phyloP scores from a whole-genome alignment of 1,284 basidiomycete genomes.

The Fomitopsis palustris region DNA sequence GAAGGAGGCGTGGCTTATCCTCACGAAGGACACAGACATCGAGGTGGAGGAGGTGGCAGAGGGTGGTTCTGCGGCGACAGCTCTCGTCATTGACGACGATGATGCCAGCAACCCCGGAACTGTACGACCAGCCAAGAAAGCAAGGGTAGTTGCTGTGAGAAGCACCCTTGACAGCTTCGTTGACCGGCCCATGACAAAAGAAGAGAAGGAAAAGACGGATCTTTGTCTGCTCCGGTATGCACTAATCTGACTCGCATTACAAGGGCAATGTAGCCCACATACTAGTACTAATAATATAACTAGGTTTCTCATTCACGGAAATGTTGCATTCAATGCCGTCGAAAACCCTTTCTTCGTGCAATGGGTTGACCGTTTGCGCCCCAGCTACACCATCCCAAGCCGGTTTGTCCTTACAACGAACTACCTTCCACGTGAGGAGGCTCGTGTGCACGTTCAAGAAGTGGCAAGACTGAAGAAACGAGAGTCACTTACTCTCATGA shows the following conservation, averaged over 20 bases:
- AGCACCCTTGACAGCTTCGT: not conserved
- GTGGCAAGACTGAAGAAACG: slow-evolving; percentile 11
- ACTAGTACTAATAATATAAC: not conserved
- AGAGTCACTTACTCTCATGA: slow-evolving; percentile 19
- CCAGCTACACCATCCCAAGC: slow-evolving; percentile 4
- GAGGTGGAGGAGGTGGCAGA: not conserved
- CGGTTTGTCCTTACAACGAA: slow-evolving; percentile 18
- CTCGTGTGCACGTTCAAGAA: slow-evolving; percentile 16
- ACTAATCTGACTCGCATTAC: slow-evolving; percentile 2
- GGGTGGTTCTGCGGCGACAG: not conserved
- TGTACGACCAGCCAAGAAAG: too few relatives aligned
- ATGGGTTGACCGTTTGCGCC: not conserved
- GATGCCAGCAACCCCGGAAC: too few relatives aligned
- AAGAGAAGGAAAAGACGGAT: slow-evolving; percentile 2
- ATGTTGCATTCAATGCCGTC: slow-evolving; percentile 1
- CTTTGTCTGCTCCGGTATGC: slow-evolving; percentile 1
- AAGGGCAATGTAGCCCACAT: not conserved
- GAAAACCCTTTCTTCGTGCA: slow-evolving; percentile 3
- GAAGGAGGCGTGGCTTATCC: not conserved
- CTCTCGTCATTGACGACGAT: not conserved
- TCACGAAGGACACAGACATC: not conserved
- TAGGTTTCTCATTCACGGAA: slow-evolving; percentile 6
- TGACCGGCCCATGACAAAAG: not conserved
- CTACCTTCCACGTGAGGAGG: slow-evolving; percentile 16
- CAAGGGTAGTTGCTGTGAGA: not conserved